Percentiles rank a stretch among this genome's conserved stretches.
Conservation (phyloP, 176 grass and related monocot genomes). For the Eragrostis curvula region DNA sequence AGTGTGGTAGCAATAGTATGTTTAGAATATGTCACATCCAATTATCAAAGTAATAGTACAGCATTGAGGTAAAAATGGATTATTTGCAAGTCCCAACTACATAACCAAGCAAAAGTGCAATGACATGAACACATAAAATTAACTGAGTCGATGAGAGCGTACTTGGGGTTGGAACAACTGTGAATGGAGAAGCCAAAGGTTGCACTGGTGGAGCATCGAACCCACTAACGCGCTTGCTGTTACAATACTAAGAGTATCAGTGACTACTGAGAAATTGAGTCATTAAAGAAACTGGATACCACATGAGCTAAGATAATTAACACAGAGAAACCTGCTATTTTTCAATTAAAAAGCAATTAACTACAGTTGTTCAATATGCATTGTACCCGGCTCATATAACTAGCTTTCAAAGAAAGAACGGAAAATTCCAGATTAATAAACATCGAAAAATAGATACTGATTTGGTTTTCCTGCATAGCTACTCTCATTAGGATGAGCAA, state of each 20-base stretch:
- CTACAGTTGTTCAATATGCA: slow-evolving; percentile 1
- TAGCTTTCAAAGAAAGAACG: not conserved
- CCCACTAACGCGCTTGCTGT: slow-evolving; percentile 91
- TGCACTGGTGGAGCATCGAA: slow-evolving; percentile 78
- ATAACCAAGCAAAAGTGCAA: slow-evolving; percentile 35
- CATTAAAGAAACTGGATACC: not conserved
- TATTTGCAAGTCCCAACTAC: not conserved
- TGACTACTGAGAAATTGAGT: not conserved
- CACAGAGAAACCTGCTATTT: too few relatives aligned
- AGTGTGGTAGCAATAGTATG: not conserved
- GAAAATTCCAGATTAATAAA: not conserved
- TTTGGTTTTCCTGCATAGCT: slow-evolving; percentile 18
- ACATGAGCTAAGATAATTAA: too few relatives aligned
- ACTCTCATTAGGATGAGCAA: not conserved
- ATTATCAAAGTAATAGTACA: not conserved
- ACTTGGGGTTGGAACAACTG: slow-evolving; percentile 56
- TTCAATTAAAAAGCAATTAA: not conserved
- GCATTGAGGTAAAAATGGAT: not conserved
- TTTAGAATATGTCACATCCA: not conserved
- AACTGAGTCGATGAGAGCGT: slow-evolving; percentile 50
- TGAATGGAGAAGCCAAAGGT: slow-evolving; percentile 58
- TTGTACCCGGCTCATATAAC: slow-evolving; percentile 7
- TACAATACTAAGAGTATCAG: slow-evolving; percentile 32
- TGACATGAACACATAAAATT: slow-evolving; percentile 26
- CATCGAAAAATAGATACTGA: not conserved